Evolutionary conservation across 1,139 yeast species (phyloP).

Genomic region (Candida mesenterica): DNA sequence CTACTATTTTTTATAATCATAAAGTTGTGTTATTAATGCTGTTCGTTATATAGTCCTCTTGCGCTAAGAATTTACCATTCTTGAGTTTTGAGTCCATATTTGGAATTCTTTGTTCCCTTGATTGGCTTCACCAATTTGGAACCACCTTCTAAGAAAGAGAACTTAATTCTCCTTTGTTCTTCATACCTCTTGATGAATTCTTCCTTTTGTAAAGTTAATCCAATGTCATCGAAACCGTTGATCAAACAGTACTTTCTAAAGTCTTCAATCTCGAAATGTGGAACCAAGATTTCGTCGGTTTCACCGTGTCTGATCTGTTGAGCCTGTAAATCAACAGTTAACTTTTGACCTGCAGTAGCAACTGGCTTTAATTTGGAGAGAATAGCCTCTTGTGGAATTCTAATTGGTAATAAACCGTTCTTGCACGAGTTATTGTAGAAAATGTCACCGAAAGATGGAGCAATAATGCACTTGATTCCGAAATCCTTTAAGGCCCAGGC

Average conservation of each 20-base stretch:
- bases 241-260: conserved; percentile 94
- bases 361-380: conserved; percentile 69
- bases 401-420: conserved; percentile 89
- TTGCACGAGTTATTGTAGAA: conserved; percentile 96
- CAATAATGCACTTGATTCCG: conserved; percentile 92
- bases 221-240: conserved; percentile 95
- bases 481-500: conserved; percentile 99
- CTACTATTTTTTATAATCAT: too few species aligned
- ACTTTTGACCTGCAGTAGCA: conserved; percentile 67
- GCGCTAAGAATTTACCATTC: conserved; percentile 57
- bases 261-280: conserved; percentile 79
- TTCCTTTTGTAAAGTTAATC: conserved; percentile 90
- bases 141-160: conserved; percentile 91
- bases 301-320: conserved; percentile 73
- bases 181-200: conserved; percentile 72
- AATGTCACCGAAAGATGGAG: conserved; percentile 97
- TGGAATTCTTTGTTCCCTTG: conserved; percentile 66
- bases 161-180: conserved; percentile 67
- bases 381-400: conserved; percentile 76
- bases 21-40: too few species aligned
- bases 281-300: conserved; percentile 71
- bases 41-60: neutral
- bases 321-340: conserved; percentile 80
- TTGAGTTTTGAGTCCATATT: conserved; percentile 68
- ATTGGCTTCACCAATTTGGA: conserved; percentile 65